Evolutionary conservation across 306 rosid species (phyloP).

Genomic region (Coriaria nepalensis): DNA sequence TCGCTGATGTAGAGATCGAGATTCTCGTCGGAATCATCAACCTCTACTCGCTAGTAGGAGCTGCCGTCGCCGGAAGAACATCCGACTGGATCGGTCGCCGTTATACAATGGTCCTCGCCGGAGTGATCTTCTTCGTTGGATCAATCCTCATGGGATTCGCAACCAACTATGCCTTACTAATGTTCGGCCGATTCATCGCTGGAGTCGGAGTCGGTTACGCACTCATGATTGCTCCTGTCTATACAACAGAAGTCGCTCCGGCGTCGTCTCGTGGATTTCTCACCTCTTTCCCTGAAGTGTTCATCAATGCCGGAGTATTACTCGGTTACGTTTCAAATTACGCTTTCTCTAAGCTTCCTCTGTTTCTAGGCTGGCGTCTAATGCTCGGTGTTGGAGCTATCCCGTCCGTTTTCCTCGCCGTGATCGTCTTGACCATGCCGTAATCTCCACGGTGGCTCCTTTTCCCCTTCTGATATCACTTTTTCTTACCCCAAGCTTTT

Average conservation of each 20-base stretch:
- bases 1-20: slow-evolving; percentile 39
- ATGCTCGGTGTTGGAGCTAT: slow-evolving; percentile 65
- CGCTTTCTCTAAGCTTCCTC: slow-evolving; percentile 38
- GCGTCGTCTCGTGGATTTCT: slow-evolving; percentile 76
- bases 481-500: too few relatives aligned
- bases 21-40: slow-evolving; percentile 57
- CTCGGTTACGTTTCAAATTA: slow-evolving; percentile 64
- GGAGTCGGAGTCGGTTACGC: slow-evolving; percentile 80
- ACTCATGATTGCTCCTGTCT: slow-evolving; percentile 69
- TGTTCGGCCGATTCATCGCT: slow-evolving; percentile 70
- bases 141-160: slow-evolving; percentile 78
- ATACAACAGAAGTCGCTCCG: slow-evolving; percentile 73
- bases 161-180: slow-evolving; percentile 59
- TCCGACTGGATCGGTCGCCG: slow-evolving; percentile 94
- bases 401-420: slow-evolving; percentile 33
- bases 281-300: slow-evolving; percentile 75
- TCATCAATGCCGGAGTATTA: slow-evolving; percentile 46
- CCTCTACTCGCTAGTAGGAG: slow-evolving; percentile 55
- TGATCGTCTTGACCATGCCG: slow-evolving; percentile 58
- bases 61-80: slow-evolving; percentile 58
- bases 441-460: slow-evolving; percentile 87
- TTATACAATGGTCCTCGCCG: slow-evolving; percentile 57
- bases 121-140: slow-evolving; percentile 50
- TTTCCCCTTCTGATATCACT: too few relatives aligned
- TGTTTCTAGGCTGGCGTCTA: slow-evolving; percentile 42